Base-by-base conservation (phyloP, 768 basidiomycete species). In the Mycena venus region DNA sequence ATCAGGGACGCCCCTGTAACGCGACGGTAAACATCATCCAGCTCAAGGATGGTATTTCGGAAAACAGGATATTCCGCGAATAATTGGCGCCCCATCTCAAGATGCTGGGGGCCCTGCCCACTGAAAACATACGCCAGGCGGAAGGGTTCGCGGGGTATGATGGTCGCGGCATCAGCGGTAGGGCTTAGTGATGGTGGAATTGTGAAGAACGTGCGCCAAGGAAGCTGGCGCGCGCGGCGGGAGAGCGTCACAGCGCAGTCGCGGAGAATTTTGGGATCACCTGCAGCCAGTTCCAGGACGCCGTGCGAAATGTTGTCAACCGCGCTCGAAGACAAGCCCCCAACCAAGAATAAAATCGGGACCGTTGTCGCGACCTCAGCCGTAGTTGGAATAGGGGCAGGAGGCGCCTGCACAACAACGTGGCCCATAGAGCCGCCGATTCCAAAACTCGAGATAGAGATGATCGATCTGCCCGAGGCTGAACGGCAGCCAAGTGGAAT, bases 61-160 rank as follows among this genome's bases (percentile, higher is more conserved):
- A 85, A 85, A 12, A 79, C 78, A 12, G 78, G 66, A 63, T 78
- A 82, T 15, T 72, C 73, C 27, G 69, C 42, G 65, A 80, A 82
- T 12, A 83, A 72, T 42, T 82, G 75, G 31, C 83, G 80, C 3
- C 84, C 84, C 82, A 84, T 80, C 75, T 80, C 44, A 31, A 81
- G 73, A 73, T 85, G 78, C 70, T 85, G 84, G 5, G 83, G 80
- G n/a, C 84, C 83, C 64, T 85, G 84, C 14, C 84, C 84, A 32
- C 78, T 78, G 74, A 85, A 83, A n/a, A 83, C 80, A 63, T 80
- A 85, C 3, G 81, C 82, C 40, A 84, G 59, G 2, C 80, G 79
- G 23, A 76, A 69, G 6, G 74, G 31, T 8, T 53, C 69, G 10
- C 71, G 70, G 11, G 79, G 75, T 8, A 77, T 73, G 32, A 83